Conservation (phyloP, 306 rosid species). For the Acmispon strigosus region DNA sequence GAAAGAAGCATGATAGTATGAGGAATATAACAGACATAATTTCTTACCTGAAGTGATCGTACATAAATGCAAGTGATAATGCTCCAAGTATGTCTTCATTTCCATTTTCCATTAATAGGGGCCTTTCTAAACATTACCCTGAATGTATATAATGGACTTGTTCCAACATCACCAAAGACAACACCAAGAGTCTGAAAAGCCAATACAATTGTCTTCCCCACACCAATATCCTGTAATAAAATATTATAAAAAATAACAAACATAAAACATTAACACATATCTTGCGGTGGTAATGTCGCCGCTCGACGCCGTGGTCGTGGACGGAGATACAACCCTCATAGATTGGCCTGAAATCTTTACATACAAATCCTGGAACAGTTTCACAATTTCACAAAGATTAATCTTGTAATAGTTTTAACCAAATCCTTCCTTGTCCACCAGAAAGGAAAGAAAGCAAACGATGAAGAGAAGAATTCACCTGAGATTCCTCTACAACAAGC, state of each 20-base stretch:
- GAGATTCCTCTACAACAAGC: no score
- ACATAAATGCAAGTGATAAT: constrained; percentile 83
- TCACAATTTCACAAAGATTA: no score
- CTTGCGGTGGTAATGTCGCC: no score
- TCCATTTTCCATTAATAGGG: constrained; percentile 76
- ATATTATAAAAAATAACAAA: constrained; percentile 12
- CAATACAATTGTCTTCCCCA: constrained; percentile 64
- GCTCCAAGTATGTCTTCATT: constrained; percentile 95
- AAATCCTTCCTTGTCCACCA: no score
- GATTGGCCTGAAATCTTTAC: no score
- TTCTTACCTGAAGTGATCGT: constrained; percentile 85
- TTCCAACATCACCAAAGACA: constrained; percentile 99
- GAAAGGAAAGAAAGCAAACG: no score
- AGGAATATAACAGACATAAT: neutral
- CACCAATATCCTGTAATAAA: constrained; percentile 62
- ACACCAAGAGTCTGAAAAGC: constrained; percentile 96
- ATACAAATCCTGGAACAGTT: no score
- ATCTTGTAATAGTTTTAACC: no score
- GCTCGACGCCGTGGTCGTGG: no score
- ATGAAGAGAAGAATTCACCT: no score
- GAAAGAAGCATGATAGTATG: neutral
- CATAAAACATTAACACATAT: neutral
- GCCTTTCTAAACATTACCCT: constrained; percentile 94
- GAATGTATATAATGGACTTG: constrained; percentile 94
- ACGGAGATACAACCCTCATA: no score